Evolutionary conservation across 139 green algal genomes (phyloP), one percentile per base, ranked within the genome.

Genomic region (Volvox reticuliferus): DNA sequence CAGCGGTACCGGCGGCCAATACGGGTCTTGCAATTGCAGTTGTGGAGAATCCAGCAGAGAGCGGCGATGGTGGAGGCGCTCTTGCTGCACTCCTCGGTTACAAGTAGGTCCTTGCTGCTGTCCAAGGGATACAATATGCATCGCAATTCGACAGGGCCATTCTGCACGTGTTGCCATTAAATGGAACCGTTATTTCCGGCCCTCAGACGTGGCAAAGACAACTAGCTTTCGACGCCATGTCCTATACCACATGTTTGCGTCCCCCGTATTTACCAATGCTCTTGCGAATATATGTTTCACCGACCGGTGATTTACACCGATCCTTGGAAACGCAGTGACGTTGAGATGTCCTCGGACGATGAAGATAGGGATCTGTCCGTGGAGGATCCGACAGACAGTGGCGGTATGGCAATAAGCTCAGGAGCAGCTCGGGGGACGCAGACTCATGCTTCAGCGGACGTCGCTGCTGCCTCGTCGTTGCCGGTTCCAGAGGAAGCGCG

Each of bases 41-140:
- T 44, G 80, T 18, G 26, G 12, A 50, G 9, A 24, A 71, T 12
- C 33, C 30, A 73, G 62, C n/a, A 1, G 80, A 20, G 12, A 35
- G 62, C 1, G 24, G 65, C 65, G 65, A 73, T 73, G 81, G 30
- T 1, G 28, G 28, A 0, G 67, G 83, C n/a, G 77, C 35, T 9
- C 67, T 92, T 24, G 88, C 88, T 13, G 68, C 79, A 18, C 55
- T 92, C 3, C 69, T 92, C 2, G 81, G 71, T n/a, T 92, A 92
- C 44, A 78, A 82, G 89, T 92, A 55, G 44, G 44, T 55, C 44
- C 44, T 55, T 55, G 44, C 44, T 55, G 44, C 44, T 55, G 44
- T 9, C 44, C 44, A 55, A 55, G 44, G 44, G 44, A 9, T 55
- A 55, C 44, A 55, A 55, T 9, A 55, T 55, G 44, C 44, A 55